phyloP scores from a whole-genome alignment of 1,284 basidiomycete species.

The Pseudozyma sp. region DNA sequence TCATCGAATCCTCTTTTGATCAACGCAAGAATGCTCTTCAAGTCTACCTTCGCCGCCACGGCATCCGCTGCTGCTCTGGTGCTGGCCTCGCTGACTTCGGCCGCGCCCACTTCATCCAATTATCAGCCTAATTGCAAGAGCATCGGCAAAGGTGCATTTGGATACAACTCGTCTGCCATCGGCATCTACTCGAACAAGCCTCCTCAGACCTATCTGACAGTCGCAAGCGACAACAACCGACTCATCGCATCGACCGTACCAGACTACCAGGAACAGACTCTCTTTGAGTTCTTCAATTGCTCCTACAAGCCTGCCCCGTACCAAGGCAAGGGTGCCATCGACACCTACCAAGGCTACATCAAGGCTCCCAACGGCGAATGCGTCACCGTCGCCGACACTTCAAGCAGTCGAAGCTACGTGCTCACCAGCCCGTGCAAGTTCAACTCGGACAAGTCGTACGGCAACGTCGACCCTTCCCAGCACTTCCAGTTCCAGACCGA shows the following conservation, averaged over 20 bases:
- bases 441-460: slow-evolving; percentile 1
- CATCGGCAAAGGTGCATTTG: slow-evolving; percentile 18
- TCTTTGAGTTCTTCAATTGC: slow-evolving; percentile 24
- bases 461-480: slow-evolving; percentile 10
- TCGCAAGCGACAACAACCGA: not conserved
- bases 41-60: slow-evolving; percentile 3
- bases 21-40: slow-evolving; percentile 1
- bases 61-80: not conserved
- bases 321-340: not conserved
- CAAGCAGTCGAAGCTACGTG: not conserved
- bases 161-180: slow-evolving; percentile 18
- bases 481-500: slow-evolving; percentile 20
- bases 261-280: slow-evolving; percentile 2
- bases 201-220: slow-evolving; percentile 5
- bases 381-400: not conserved
- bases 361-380: slow-evolving; percentile 12
- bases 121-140: slow-evolving; percentile 3
- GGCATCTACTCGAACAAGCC: slow-evolving; percentile 3
- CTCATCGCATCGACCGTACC: not conserved
- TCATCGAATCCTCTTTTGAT: too few relatives aligned
- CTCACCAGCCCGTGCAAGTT: slow-evolving; percentile 5
- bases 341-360: slow-evolving; percentile 23
- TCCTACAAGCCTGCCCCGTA: not conserved
- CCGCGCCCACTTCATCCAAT: slow-evolving; percentile 8
- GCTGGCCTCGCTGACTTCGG: not conserved